These are phyloP conservation scores for Isabelozyma rhagii DNA, from an alignment of 805 yeast genomes.

Conservation along the genomic window DNA sequence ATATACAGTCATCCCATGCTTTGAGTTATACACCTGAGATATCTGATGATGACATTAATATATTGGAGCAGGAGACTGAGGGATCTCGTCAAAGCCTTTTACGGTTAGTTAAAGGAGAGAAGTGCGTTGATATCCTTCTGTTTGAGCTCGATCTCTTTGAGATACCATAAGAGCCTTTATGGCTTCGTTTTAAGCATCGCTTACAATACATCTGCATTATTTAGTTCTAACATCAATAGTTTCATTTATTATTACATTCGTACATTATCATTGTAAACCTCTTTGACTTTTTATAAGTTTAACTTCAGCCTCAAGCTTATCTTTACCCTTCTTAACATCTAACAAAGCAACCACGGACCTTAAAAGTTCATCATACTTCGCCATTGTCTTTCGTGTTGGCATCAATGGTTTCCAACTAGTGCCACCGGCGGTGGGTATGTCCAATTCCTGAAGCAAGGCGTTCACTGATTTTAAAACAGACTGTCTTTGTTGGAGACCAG, in stretches of 20 bases:
- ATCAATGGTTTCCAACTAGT: slow-evolving; percentile 69
- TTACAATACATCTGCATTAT: neutral
- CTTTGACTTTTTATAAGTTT: slow-evolving; percentile 41
- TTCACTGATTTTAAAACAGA: slow-evolving; percentile 74
- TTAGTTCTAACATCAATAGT: neutral
- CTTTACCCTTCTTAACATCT: slow-evolving; percentile 83
- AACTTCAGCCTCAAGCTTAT: slow-evolving; percentile 79
- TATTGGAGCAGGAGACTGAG: neutral
- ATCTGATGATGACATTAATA: neutral
- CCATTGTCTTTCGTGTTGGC: slow-evolving; percentile 78
- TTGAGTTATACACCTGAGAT: neutral
- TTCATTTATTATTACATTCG: neutral
- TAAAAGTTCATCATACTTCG: slow-evolving; percentile 71
- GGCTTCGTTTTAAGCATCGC: neutral
- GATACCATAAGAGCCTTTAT: neutral
- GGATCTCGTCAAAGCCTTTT: neutral
- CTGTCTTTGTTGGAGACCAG: slow-evolving; percentile 53
- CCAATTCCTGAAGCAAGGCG: slow-evolving; percentile 71
- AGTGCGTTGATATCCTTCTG: neutral
- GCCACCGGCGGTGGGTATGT: slow-evolving; percentile 58
- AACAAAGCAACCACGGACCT: slow-evolving; percentile 67
- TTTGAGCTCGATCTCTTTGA: neutral
- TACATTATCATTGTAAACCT: slow-evolving; percentile 18
- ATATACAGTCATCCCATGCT: neutral
- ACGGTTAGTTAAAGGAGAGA: neutral